A percentile compares a stretch with the other conserved stretches of the same genome.
Conservation (phyloP, 108 stramenopile species). For the Cylindrotheca fusiformis region DNA sequence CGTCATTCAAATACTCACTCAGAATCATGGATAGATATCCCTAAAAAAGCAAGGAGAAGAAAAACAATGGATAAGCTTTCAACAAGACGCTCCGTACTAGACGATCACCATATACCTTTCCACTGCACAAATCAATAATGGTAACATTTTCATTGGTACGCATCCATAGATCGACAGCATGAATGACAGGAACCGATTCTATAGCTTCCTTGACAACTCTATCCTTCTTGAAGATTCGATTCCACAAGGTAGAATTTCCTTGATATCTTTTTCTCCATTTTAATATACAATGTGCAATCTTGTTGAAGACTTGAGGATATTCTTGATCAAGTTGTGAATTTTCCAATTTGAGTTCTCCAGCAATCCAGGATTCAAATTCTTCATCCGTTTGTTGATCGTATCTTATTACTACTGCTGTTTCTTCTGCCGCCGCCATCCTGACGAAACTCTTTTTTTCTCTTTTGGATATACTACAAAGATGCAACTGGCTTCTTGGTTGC, state of each 20-base stretch:
- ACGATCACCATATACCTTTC: constrained; percentile 51
- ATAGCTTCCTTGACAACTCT: constrained; percentile 64
- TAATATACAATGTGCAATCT: constrained; percentile 13
- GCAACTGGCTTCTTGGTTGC: no score
- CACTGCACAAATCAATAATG: constrained; percentile 56
- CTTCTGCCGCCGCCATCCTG: no score
- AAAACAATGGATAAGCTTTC: no score
- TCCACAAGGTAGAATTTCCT: constrained; percentile 53
- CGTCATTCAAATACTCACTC: constrained; percentile 22
- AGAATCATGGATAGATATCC: constrained; percentile 58
- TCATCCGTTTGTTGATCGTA: constrained; percentile 3
- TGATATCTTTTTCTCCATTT: constrained; percentile 55
- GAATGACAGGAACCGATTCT: constrained; percentile 57
- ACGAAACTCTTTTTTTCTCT: no score
- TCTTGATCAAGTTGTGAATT: constrained; percentile 2
- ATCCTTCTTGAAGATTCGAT: constrained; percentile 51
- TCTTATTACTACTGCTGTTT: no score
- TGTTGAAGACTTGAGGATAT: constrained; percentile 17
- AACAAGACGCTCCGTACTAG: no score
- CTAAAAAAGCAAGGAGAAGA: background rate
- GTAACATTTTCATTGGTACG: constrained; percentile 9
- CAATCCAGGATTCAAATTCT: constrained; percentile 16
- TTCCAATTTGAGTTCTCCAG: constrained; percentile 1
- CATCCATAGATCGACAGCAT: constrained; percentile 35
- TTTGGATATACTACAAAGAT: no score